Conservation (phyloP, 139 green algal genomes). For the Closterium sp. region DNA sequence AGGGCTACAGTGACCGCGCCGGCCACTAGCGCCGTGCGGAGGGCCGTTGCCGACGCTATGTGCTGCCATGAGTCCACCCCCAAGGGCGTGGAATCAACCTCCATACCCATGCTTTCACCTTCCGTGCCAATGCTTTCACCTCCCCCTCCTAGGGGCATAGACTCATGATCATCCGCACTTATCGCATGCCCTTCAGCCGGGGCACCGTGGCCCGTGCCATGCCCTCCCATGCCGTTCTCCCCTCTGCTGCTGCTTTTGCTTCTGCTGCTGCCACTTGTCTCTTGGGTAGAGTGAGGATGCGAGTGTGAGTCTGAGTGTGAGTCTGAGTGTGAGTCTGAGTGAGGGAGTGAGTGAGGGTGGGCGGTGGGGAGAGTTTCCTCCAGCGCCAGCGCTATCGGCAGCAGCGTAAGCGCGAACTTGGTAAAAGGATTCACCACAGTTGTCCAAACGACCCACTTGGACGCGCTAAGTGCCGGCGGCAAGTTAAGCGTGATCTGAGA, state of each 20-base stretch:
- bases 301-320: not conserved
- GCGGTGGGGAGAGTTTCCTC: constrained; percentile 30
- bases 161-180: too few relatives aligned
- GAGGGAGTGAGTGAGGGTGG: not conserved
- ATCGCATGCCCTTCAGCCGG: too few relatives aligned
- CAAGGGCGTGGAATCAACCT: too few relatives aligned
- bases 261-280: too few relatives aligned
- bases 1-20: constrained; percentile 10
- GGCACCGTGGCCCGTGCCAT: too few relatives aligned
- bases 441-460: constrained; percentile 38
- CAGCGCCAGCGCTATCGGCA: constrained; percentile 28
- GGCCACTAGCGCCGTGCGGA: constrained; percentile 35
- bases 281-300: not conserved
- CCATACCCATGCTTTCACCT: not conserved
- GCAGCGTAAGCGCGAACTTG: constrained; percentile 44
- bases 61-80: not conserved
- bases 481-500: constrained; percentile 49
- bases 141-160: too few relatives aligned
- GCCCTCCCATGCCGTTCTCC: too few relatives aligned
- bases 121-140: not conserved
- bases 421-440: constrained; percentile 47
- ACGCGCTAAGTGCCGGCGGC: constrained; percentile 21
- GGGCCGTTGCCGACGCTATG: constrained; percentile 9
- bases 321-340: not conserved
- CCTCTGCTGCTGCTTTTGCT: too few relatives aligned